phyloP scores from a whole-genome alignment of 208 protist genomes.

The Acanthamoeba sp. region DNA sequence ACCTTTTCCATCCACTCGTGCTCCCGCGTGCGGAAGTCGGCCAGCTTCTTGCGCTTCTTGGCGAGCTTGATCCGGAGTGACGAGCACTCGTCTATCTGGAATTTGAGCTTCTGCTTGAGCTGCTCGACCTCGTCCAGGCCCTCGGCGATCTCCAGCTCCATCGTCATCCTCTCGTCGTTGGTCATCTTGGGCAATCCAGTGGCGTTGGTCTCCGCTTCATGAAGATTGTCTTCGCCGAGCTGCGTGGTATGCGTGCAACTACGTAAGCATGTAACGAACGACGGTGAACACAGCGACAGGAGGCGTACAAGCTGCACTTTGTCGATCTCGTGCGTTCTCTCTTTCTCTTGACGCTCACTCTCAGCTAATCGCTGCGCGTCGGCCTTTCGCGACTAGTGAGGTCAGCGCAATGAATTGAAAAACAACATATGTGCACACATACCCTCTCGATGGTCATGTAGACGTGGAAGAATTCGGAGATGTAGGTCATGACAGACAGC shows the following conservation, averaged over 20 bases:
- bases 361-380: not conserved
- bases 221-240: no score
- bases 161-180: not conserved
- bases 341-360: not conserved
- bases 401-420: not conserved
- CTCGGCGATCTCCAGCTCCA: not conserved
- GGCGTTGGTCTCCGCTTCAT: no score
- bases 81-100: not conserved
- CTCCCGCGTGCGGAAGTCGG: not conserved
- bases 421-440: not conserved
- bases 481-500: constrained; percentile 90
- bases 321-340: not conserved
- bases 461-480: constrained; percentile 84
- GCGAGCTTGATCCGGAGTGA: constrained; percentile 11
- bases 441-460: constrained; percentile 5
- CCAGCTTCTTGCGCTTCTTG: constrained; percentile 6
- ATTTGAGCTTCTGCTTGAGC: constrained; percentile 19
- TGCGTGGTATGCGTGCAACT: no score
- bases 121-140: constrained; percentile 1
- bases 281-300: no score
- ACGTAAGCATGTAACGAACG: no score
- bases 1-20: constrained; percentile 16
- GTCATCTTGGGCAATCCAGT: not conserved
- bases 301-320: no score
- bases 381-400: not conserved